Evolutionary conservation across 495 filamentous ascomycete genomes (phyloP).

Genomic region (Eremomyces bilateralis): DNA sequence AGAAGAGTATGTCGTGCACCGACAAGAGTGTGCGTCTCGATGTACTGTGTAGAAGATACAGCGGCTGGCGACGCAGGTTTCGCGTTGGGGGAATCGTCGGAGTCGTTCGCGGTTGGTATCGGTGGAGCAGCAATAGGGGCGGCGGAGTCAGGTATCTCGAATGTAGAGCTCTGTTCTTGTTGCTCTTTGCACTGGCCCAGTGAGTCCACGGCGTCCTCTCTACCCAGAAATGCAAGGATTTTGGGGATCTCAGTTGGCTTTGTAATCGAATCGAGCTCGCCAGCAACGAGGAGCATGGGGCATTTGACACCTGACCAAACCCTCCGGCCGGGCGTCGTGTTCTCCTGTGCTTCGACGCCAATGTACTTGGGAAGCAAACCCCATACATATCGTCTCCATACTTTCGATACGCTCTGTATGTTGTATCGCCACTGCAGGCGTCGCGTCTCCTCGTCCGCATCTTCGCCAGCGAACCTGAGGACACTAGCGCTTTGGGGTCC

Average conservation of each 20-base stretch:
- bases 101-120: no score
- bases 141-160: no score
- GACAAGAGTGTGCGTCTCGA: no score
- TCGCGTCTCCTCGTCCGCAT: constrained; percentile 53
- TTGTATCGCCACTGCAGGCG: constrained; percentile 69
- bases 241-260: constrained; percentile 46
- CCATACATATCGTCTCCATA: constrained; percentile 69
- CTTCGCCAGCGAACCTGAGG: constrained; percentile 49
- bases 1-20: constrained; percentile 71
- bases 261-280: constrained; percentile 54
- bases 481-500: constrained; percentile 62
- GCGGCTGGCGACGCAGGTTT: no score
- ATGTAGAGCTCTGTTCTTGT: no score
- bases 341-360: constrained; percentile 15
- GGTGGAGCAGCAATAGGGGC: no score
- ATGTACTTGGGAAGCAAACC: constrained; percentile 38
- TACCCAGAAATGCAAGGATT: constrained; percentile 39
- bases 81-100: no score
- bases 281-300: constrained; percentile 61
- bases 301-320: constrained; percentile 51
- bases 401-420: constrained; percentile 52
- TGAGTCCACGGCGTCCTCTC: no score
- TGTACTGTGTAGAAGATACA: no score
- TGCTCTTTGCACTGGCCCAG: no score
- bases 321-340: constrained; percentile 44